Evolutionary conservation across 1,139 yeast species (phyloP).

Genomic region (Taiozyma onychis): DNA sequence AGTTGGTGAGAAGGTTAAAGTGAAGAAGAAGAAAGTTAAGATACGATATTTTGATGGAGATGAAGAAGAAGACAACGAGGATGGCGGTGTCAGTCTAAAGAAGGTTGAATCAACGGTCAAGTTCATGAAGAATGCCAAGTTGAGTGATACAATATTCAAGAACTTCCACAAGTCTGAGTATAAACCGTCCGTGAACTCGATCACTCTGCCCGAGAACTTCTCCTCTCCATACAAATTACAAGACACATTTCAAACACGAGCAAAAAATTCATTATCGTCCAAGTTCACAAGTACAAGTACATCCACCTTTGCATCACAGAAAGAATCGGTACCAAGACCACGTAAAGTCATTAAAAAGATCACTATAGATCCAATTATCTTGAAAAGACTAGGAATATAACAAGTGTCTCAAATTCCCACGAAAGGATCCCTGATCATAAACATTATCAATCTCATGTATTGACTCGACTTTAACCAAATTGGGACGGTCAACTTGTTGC

Average conservation of each 20-base stretch:
- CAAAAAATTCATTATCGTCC: conserved; percentile 1
- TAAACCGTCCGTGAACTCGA: not conserved
- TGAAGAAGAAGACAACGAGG: conserved; percentile 3
- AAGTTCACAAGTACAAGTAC: not conserved
- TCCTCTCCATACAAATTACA: not conserved
- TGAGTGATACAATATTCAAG: conserved; percentile 12
- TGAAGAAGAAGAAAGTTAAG: conserved; percentile 8
- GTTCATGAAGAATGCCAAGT: conserved; percentile 5
- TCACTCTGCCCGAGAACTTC: not conserved
- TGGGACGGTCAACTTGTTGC: conserved; percentile 12
- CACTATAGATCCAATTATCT: conserved; percentile 10
- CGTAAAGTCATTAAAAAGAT: conserved; percentile 5
- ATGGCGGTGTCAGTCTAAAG: conserved; percentile 1
- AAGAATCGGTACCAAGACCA: not conserved
- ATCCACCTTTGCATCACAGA: not conserved
- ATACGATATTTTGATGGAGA: conserved; percentile 10
- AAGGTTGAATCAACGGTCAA: conserved; percentile 15
- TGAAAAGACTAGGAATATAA: conserved; percentile 14
- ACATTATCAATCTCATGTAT: conserved; percentile 52
- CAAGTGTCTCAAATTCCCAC: conserved; percentile 15
- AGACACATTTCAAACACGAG: not conserved
- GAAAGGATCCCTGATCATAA: conserved; percentile 52
- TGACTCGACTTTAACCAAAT: conserved; percentile 30
- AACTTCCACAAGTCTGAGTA: conserved; percentile 9
- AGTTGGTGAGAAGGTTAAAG: conserved; percentile 3